phyloP scores from a whole-genome alignment of 495 filamentous ascomycete species.

The Lasiosphaeris hirsuta region DNA sequence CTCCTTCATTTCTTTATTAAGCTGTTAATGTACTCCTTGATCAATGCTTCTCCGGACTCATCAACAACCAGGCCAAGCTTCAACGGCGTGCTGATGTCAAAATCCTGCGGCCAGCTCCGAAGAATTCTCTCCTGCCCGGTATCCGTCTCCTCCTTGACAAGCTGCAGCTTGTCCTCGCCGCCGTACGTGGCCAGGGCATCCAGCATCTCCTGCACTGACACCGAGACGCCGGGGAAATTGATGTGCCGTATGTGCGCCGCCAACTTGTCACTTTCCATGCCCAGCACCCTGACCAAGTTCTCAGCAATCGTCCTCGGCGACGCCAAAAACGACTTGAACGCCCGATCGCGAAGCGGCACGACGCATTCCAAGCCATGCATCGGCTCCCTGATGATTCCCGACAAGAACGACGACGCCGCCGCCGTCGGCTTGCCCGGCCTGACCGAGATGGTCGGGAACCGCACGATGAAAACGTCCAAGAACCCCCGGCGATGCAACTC shows the following conservation, averaged over 20 bases:
- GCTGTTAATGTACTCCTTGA: slow-evolving; percentile 41
- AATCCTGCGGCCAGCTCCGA: slow-evolving; percentile 67
- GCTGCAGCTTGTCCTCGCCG: slow-evolving; percentile 61
- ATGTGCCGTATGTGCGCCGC: slow-evolving; percentile 57
- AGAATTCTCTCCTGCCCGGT: slow-evolving; percentile 65
- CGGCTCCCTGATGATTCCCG: slow-evolving; percentile 58
- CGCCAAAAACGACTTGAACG: slow-evolving; percentile 64
- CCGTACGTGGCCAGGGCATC: slow-evolving; percentile 67
- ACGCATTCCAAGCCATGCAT: slow-evolving; percentile 61
- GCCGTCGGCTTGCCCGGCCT: slow-evolving; percentile 69
- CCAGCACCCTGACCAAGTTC: slow-evolving; percentile 65
- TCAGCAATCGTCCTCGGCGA: slow-evolving; percentile 63
- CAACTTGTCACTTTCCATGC: slow-evolving; percentile 53
- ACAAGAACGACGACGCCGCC: slow-evolving; percentile 72
- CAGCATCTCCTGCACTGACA: slow-evolving; percentile 71
- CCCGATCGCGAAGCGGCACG: slow-evolving; percentile 56
- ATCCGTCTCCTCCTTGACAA: slow-evolving; percentile 65
- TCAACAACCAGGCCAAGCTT: slow-evolving; percentile 60
- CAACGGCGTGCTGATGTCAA: slow-evolving; percentile 58
- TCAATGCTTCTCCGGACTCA: slow-evolving; percentile 27
- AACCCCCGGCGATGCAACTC: slow-evolving; percentile 70
- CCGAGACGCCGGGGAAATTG: slow-evolving; percentile 70
- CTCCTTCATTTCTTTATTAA: slow-evolving; percentile 16
- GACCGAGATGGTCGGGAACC: slow-evolving; percentile 74
- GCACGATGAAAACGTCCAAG: slow-evolving; percentile 62